These are phyloP conservation scores for Spathaspora boniae DNA, from an alignment of 805 yeast genomes.

Conservation along the genomic window DNA sequence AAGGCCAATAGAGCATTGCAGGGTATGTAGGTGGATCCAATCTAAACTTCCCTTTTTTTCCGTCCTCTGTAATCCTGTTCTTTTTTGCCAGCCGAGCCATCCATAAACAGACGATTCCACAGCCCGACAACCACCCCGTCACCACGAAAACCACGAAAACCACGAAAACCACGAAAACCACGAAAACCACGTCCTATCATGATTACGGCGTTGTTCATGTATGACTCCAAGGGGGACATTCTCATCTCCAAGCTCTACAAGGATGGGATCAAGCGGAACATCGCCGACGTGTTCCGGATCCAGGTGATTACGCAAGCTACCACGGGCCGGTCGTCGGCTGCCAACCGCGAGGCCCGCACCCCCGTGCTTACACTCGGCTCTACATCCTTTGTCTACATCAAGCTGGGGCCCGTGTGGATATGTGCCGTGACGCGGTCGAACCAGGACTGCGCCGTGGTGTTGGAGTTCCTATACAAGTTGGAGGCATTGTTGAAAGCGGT, in stretches of 20 bases:
- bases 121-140: background rate
- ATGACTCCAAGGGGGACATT: conserved; percentile 78
- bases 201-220: conserved; percentile 82
- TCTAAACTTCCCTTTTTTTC: background rate
- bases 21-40: conserved; percentile 1
- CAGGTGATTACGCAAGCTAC: conserved; percentile 65
- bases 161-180: no score
- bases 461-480: conserved; percentile 73
- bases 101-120: background rate
- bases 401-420: conserved; percentile 61
- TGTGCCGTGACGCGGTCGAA: conserved; percentile 90
- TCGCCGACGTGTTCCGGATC: conserved; percentile 85
- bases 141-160: no score
- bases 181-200: no score
- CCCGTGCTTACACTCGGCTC: conserved; percentile 79
- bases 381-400: conserved; percentile 82
- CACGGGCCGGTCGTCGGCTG: conserved; percentile 17
- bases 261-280: conserved; percentile 72
- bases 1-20: conserved; percentile 26
- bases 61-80: background rate
- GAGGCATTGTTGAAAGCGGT: conserved; percentile 46
- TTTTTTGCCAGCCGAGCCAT: background rate
- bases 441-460: conserved; percentile 74
- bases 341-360: conserved; percentile 21
- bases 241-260: conserved; percentile 69